Evolutionary conservation across 805 yeast genomes (phyloP).

Genomic region (Crinitomyces ghanaensis): DNA sequence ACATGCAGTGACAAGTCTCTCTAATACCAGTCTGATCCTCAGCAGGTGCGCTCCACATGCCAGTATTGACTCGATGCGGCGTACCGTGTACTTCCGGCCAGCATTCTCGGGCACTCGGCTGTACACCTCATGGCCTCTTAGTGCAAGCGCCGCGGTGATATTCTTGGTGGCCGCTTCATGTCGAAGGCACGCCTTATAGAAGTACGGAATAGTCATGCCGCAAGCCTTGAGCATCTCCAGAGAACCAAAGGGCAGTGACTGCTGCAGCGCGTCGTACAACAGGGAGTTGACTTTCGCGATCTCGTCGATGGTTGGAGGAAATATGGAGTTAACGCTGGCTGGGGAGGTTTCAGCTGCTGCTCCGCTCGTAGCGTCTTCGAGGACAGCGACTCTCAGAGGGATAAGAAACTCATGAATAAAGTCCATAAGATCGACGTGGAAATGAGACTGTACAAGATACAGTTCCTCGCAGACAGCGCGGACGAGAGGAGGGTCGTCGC

Average conservation of each 20-base stretch:
- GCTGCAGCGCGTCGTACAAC: conserved; percentile 58
- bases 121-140: conserved; percentile 31
- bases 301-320: conserved; percentile 95
- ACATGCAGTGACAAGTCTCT: conserved; percentile 49
- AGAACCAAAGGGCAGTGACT: conserved; percentile 59
- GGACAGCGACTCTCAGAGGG: conserved; percentile 60
- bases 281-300: conserved; percentile 82
- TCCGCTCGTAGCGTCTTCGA: conserved; percentile 33
- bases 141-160: conserved; percentile 38
- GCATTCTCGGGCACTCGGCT: conserved; percentile 21
- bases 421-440: conserved; percentile 58
- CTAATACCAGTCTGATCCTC: conserved; percentile 55
- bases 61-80: conserved; percentile 49
- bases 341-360: background rate
- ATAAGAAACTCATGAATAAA: conserved; percentile 69
- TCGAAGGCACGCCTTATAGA: conserved; percentile 83
- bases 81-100: conserved; percentile 30
- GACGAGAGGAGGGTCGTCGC: conserved; percentile 28
- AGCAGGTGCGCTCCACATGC: conserved; percentile 54
- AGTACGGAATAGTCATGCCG: conserved; percentile 75
- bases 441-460: conserved; percentile 58
- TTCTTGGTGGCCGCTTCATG: conserved; percentile 85
- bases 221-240: conserved; percentile 70
- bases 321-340: conserved; percentile 64
- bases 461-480: conserved; percentile 55